Evolutionary conservation across 331 rosid genomes (phyloP), one percentile per base, ranked within the genome.

Genomic region (Quercus phellos): DNA sequence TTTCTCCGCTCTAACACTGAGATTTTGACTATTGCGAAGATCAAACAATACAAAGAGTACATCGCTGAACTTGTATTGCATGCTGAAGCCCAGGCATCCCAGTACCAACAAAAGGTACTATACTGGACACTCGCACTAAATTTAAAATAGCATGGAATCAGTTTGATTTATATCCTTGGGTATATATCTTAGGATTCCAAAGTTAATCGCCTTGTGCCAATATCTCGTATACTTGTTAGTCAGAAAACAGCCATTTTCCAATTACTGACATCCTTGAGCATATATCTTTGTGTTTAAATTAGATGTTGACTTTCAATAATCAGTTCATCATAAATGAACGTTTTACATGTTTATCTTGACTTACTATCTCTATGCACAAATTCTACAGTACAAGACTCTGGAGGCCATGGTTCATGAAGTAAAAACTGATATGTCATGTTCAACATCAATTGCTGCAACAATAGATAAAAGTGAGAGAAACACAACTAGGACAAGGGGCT

Each of bases 21-120:
- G 72, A 78, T 75, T 51, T 53, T 75, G 42, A 76, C 51, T 74
- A 22, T 78, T 78, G 75, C 85, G 87, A 78, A 94, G 99, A 91
- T 94, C 86, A 87, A 90, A 81, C 89, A 83, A 75, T 91, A 80
- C 89, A 90, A 83, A 79, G 97, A 92, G 70, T 94, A 94, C 81
- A 86, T 92, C 79, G 82, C 91, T 12, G 99, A 94, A 79, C 87
- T 94, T 82, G 84, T 92, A 73, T 72, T 94, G 89, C 99, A 92
- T 81, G 97, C 97, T 56, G 98, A 94, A 81, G 98, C 99, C 78
- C 99, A 94, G 80, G 86, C 98, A 64, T 79, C 82, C 66, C 96
- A 91, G 84, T 92, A 94, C 87, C 99, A 92, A 84, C 98, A 94
- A 84, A 90, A 94, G 97, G 99, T 85, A 76, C 46, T 24, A 5